Conservation (phyloP, 345 rosid genomes). For the Turnera subulata region DNA sequence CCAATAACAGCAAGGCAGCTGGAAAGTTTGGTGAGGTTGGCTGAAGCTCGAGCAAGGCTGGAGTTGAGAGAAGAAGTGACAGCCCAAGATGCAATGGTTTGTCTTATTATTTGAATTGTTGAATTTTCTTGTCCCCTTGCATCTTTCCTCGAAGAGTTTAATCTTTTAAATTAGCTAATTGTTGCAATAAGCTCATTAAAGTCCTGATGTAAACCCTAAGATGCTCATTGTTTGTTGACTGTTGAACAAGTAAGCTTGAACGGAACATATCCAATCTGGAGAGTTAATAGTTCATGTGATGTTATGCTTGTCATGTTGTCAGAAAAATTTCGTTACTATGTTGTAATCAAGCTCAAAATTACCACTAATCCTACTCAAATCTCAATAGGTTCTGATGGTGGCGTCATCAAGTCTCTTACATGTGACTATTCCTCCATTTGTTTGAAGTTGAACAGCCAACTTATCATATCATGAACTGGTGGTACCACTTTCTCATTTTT, state of each 20-base stretch:
- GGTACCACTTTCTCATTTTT: not conserved
- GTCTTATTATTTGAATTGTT: not conserved
- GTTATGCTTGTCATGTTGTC: no score
- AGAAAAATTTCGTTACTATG: not conserved
- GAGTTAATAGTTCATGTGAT: no score
- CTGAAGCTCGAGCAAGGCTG: slow-evolving; percentile 91
- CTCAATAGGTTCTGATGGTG: no score
- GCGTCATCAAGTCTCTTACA: not conserved
- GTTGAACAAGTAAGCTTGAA: no score
- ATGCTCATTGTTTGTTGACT: no score
- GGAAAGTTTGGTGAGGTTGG: slow-evolving; percentile 90
- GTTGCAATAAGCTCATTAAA: no score
- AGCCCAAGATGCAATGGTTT: slow-evolving; percentile 71
- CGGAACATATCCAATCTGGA: no score
- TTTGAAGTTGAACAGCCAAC: not conserved
- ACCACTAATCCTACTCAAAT: not conserved
- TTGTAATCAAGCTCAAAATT: not conserved
- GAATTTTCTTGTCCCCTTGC: not conserved
- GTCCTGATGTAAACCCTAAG: no score
- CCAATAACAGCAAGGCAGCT: slow-evolving; percentile 97
- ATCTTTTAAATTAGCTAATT: not conserved
- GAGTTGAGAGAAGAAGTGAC: slow-evolving; percentile 94
- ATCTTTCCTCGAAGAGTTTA: not conserved
- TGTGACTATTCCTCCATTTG: not conserved
- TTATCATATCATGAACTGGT: not conserved